Percentiles rank a stretch among this genome's conserved stretches.
These are phyloP conservation scores for Neonectria neomacrospora DNA, from an alignment of 2,329 filamentous ascomycete genomes.

Conservation along the genomic window DNA sequence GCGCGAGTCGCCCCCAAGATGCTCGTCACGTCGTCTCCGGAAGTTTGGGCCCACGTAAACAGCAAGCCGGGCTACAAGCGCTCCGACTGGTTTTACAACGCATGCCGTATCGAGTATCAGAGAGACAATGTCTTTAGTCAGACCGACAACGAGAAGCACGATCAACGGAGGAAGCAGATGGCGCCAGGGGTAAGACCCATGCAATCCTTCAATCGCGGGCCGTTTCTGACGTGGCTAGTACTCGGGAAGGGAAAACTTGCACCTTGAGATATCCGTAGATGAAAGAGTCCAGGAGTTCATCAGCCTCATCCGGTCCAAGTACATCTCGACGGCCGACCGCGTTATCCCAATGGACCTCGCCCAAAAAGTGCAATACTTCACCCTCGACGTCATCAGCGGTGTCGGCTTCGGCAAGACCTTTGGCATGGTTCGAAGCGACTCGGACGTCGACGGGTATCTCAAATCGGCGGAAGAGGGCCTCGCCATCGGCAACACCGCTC, in stretches of 20 bases:
- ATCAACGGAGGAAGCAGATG: constrained; percentile 59
- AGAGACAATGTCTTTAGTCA: constrained; percentile 65
- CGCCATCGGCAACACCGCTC: constrained; percentile 38
- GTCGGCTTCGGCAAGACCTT: constrained; percentile 62
- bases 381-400: constrained; percentile 63
- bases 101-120: constrained; percentile 59
- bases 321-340: constrained; percentile 48
- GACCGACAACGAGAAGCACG: constrained; percentile 60
- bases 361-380: constrained; percentile 60
- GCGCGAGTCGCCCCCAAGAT: constrained; percentile 57
- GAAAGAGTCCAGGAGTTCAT: constrained; percentile 57
- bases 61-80: constrained; percentile 55
- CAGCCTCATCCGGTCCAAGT: constrained; percentile 56
- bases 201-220: not conserved
- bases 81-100: constrained; percentile 57
- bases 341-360: constrained; percentile 57
- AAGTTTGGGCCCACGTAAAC: constrained; percentile 58
- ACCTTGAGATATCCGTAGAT: constrained; percentile 62
- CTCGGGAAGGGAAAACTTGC: constrained; percentile 64
- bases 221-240: constrained; percentile 53
- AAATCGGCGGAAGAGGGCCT: constrained; percentile 50
- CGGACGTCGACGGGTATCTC: constrained; percentile 56
- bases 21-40: constrained; percentile 60
- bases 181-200: constrained; percentile 57
- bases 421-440: constrained; percentile 58